These are phyloP conservation scores for Chimonanthus praecox DNA, from an alignment of 164 flowering plant genomes.

Conservation along the genomic window DNA sequence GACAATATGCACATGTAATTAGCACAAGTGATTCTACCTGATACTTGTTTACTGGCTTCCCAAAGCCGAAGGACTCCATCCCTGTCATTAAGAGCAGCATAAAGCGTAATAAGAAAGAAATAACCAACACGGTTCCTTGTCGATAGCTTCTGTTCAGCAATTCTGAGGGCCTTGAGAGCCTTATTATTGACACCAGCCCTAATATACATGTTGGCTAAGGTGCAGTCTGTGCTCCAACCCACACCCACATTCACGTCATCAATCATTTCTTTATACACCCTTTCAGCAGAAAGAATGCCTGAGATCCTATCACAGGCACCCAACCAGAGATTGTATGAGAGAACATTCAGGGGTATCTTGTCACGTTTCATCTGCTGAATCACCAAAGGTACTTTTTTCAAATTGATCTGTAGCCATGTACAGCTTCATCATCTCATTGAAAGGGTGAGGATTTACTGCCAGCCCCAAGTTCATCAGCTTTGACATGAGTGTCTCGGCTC, in stretches of 20 bases:
- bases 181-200: slow-evolving; percentile 31
- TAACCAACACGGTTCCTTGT: slow-evolving; percentile 34
- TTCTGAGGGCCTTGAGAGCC: slow-evolving; percentile 30
- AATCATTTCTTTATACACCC: slow-evolving; percentile 41
- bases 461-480: slow-evolving; percentile 39
- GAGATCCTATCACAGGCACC: slow-evolving; percentile 30
- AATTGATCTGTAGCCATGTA: slow-evolving; percentile 37
- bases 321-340: slow-evolving; percentile 67
- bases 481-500: slow-evolving; percentile 48
- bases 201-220: slow-evolving; percentile 41
- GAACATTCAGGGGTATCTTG: slow-evolving; percentile 37
- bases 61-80: slow-evolving; percentile 50
- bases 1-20: slow-evolving; percentile 42
- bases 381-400: slow-evolving; percentile 34
- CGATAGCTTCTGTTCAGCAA: slow-evolving; percentile 48
- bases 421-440: slow-evolving; percentile 60
- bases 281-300: slow-evolving; percentile 34
- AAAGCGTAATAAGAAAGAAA: slow-evolving; percentile 46
- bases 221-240: slow-evolving; percentile 50
- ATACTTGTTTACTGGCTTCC: slow-evolving; percentile 43
- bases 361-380: slow-evolving; percentile 45
- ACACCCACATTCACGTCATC: slow-evolving; percentile 34
- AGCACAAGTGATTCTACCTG: slow-evolving; percentile 39
- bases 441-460: slow-evolving; percentile 35
- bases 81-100: slow-evolving; percentile 37